Evolutionary conservation across 352 stramenopile genomes (phyloP).

Genomic region (Phytophthora podocarpi): DNA sequence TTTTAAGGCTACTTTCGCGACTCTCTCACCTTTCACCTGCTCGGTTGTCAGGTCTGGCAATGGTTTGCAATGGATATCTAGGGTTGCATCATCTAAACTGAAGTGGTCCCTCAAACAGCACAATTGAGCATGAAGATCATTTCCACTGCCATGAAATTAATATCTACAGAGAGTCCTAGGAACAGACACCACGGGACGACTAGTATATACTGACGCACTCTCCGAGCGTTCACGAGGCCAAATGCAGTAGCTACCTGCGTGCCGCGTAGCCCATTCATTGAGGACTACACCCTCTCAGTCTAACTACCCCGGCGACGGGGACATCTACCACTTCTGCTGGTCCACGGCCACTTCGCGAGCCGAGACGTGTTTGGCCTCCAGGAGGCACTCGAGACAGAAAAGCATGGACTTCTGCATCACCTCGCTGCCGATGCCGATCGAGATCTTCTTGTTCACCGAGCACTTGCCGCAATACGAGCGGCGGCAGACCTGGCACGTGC

Average conservation of each 20-base stretch:
- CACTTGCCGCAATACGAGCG: conserved; percentile 46
- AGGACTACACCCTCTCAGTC: conserved; percentile 20
- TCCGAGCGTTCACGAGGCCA: conserved; percentile 18
- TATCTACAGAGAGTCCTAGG: conserved; percentile 32
- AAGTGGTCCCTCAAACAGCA: too few relatives aligned
- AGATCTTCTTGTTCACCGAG: conserved; percentile 52
- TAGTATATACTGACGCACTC: conserved; percentile 28
- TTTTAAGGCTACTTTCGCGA: conserved; percentile 7
- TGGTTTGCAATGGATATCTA: too few relatives aligned
- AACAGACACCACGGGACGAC: conserved; percentile 19
- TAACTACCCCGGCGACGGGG: conserved; percentile 19
- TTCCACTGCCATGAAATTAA: conserved; percentile 28
- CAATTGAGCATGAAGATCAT: conserved; percentile 17
- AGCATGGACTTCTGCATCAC: conserved; percentile 43
- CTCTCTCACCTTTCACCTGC: neutral
- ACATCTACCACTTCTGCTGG: conserved; percentile 33
- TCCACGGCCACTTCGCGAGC: conserved; percentile 40
- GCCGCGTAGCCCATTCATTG: conserved; percentile 21
- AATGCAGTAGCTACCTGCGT: conserved; percentile 17
- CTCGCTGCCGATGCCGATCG: conserved; percentile 37
- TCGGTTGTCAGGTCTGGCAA: too few relatives aligned
- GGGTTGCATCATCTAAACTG: too few relatives aligned
- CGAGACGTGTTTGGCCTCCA: conserved; percentile 43
- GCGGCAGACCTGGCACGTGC: conserved; percentile 44
- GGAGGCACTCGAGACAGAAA: conserved; percentile 51